These are phyloP conservation scores for Ziziphus jujuba DNA, from an alignment of 306 rosid species.

Conservation along the genomic window DNA sequence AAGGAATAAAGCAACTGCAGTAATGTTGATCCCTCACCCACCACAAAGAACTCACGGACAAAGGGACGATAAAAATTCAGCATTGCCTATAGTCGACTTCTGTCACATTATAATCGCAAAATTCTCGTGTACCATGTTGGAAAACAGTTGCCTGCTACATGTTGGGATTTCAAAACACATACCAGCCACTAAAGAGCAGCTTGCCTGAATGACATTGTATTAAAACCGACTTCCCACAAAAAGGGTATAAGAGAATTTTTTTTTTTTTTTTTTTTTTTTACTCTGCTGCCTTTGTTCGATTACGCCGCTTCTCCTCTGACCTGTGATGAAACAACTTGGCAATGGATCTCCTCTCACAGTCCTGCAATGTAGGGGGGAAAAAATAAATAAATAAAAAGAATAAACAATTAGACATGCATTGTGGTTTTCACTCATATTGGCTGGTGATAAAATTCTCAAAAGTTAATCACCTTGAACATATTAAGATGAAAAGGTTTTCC, in stretches of 20 bases:
- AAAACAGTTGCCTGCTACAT: constrained; percentile 32
- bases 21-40: constrained; percentile 20
- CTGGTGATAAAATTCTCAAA: constrained; percentile 10
- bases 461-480: constrained; percentile 85
- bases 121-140: constrained; percentile 17
- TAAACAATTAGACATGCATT: background rate
- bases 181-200: constrained; percentile 25
- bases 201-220: constrained; percentile 22
- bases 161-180: constrained; percentile 29
- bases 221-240: constrained; percentile 19
- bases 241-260: constrained; percentile 22
- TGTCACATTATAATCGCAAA: constrained; percentile 21
- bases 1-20: constrained; percentile 18
- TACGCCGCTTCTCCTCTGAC: constrained; percentile 55
- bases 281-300: constrained; percentile 25
- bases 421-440: constrained; percentile 14
- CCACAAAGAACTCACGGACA: constrained; percentile 4
- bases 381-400: too few species aligned
- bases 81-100: constrained; percentile 14
- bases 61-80: constrained; percentile 11
- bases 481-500: constrained; percentile 76
- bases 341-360: constrained; percentile 89
- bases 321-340: constrained; percentile 94
- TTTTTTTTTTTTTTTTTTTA: too few species aligned
- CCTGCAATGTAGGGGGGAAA: constrained; percentile 42